Evolutionary conservation across 345 rosid species (phyloP).

Genomic region (Lepidium aucheri): DNA sequence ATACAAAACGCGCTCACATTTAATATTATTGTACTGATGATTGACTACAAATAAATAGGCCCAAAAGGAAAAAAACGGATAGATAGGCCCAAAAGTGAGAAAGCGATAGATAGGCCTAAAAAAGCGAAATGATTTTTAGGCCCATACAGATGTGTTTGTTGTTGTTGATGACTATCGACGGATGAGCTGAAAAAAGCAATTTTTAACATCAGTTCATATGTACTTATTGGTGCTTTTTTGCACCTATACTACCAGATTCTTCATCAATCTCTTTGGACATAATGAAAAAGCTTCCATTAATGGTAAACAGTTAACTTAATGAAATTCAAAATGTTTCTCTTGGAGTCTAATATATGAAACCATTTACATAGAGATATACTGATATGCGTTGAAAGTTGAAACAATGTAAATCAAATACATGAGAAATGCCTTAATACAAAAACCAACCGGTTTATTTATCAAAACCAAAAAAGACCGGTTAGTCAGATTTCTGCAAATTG

Average conservation of each 20-base stretch:
- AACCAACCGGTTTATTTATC: not conserved
- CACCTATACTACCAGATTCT: too few relatives aligned
- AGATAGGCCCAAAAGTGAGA: not conserved
- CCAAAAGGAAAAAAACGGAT: not conserved
- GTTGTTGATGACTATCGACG: too few relatives aligned
- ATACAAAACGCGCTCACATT: not conserved
- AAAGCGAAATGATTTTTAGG: not conserved
- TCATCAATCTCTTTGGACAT: too few relatives aligned
- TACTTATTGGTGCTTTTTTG: too few relatives aligned
- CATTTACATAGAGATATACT: constrained; percentile 6
- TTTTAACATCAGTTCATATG: too few relatives aligned
- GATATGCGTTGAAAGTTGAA: constrained; percentile 1
- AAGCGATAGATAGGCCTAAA: not conserved
- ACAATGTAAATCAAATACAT: not conserved
- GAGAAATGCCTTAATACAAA: not conserved
- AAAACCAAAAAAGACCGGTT: not conserved
- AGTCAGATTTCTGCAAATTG: constrained; percentile 67
- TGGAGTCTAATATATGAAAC: constrained; percentile 15
- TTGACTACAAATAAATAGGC: not conserved
- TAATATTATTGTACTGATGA: not conserved
- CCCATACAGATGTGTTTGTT: not conserved
- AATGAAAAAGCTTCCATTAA: not conserved
- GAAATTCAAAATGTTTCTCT: not conserved
- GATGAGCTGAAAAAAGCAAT: too few relatives aligned
- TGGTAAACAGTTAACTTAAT: not conserved